Percentiles rank a stretch among this genome's conserved stretches.
Conservation (phyloP, 1,284 basidiomycete species). For the Austropuccinia psidii region DNA sequence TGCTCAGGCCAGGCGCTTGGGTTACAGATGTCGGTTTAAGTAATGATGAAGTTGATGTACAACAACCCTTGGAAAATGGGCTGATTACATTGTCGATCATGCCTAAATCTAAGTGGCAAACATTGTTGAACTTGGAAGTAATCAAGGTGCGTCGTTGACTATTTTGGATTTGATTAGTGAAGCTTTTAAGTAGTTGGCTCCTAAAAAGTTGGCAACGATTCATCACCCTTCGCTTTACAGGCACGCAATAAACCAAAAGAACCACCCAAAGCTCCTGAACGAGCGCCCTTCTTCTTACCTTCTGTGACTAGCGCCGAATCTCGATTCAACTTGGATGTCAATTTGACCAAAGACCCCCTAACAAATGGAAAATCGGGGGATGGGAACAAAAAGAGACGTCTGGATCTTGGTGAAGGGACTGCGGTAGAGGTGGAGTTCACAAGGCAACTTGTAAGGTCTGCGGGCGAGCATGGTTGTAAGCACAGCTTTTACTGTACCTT, state of each 20-base stretch:
- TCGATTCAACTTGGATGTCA: constrained; percentile 59
- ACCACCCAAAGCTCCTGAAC: constrained; percentile 84
- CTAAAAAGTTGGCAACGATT: too few species aligned
- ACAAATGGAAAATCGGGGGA: constrained; percentile 41
- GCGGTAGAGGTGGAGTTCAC: constrained; percentile 67
- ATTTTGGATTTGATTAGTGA: background rate
- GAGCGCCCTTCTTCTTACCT: constrained; percentile 94
- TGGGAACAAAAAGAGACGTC: constrained; percentile 23
- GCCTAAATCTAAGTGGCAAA: constrained; percentile 90
- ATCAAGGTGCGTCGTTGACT: constrained; percentile 61
- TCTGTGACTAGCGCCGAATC: constrained; percentile 74
- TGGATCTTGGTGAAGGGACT: constrained; percentile 51
- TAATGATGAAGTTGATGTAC: constrained; percentile 37
- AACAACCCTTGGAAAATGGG: constrained; percentile 53
- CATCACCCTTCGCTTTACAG: constrained; percentile 48
- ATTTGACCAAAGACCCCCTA: constrained; percentile 46
- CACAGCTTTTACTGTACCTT: constrained; percentile 23
- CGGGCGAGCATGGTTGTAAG: constrained; percentile 63
- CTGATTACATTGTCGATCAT: constrained; percentile 84
- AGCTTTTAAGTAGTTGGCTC: constrained; percentile 33
- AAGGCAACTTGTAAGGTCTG: constrained; percentile 58
- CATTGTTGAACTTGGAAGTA: constrained; percentile 86
- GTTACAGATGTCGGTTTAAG: background rate
- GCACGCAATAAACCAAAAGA: constrained; percentile 95
- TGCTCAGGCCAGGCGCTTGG: constrained; percentile 14